Conservation (phyloP, 2,329 filamentous ascomycete species). For the Trichoderma cornu-damae region DNA sequence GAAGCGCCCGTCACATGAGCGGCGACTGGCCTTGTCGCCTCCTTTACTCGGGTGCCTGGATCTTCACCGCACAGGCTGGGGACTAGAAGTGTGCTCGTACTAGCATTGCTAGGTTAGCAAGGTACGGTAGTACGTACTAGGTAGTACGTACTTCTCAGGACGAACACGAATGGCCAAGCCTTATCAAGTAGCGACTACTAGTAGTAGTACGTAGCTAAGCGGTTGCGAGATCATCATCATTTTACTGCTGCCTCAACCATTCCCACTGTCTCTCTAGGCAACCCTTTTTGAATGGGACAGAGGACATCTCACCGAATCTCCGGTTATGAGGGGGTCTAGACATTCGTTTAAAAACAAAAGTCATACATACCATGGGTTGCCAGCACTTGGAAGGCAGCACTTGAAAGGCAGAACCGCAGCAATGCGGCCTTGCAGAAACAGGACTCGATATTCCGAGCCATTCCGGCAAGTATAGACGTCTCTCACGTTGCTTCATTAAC, state of each 20-base stretch:
- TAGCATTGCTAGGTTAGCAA: no score
- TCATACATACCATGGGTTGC: background rate
- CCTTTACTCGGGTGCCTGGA: constrained; percentile 7
- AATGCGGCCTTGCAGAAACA: background rate
- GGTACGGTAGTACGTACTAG: no score
- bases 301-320: background rate
- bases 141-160: background rate
- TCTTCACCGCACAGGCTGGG: background rate
- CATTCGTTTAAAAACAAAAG: background rate
- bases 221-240: background rate
- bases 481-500: constrained; percentile 20
- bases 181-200: background rate
- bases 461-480: background rate
- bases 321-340: background rate
- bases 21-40: background rate
- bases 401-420: background rate
- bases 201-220: background rate
- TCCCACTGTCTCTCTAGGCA: background rate
- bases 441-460: background rate
- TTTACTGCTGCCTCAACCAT: background rate
- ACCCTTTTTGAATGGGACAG: background rate
- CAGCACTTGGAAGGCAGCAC: background rate
- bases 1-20: constrained; percentile 1
- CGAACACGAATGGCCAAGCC: background rate
- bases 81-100: no score